These are phyloP conservation scores for Labyrinthula sp. DNA, from an alignment of 352 stramenopile species.

Conservation along the genomic window DNA sequence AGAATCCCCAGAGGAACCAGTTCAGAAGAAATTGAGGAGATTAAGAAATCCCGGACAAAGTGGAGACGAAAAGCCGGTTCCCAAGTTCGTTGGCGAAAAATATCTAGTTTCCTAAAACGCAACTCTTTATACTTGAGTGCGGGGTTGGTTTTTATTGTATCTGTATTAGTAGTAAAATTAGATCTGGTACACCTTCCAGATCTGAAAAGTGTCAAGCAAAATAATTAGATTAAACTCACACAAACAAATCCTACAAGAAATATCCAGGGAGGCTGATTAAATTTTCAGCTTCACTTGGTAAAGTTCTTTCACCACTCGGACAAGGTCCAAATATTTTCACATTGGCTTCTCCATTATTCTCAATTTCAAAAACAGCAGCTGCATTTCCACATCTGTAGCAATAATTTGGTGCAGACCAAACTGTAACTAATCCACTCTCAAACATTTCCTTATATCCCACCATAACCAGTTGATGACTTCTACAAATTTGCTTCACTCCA, in stretches of 20 bases:
- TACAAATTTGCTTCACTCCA: constrained; percentile 49
- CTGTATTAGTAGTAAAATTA: too few species aligned
- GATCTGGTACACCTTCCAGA: too few species aligned
- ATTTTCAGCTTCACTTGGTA: constrained; percentile 1
- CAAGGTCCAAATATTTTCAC: constrained; percentile 21
- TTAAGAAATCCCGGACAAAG: too few species aligned
- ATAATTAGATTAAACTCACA: too few species aligned
- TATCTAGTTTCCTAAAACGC: too few species aligned
- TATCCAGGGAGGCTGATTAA: constrained; percentile 9
- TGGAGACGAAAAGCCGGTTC: too few species aligned
- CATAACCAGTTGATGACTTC: constrained; percentile 59
- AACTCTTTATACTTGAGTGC: too few species aligned
- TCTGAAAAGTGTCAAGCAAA: too few species aligned
- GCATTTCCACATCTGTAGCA: constrained; percentile 64
- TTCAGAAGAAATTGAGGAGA: too few species aligned
- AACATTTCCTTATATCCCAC: constrained; percentile 67
- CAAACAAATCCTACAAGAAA: constrained; percentile 15
- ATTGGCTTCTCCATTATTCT: constrained; percentile 30
- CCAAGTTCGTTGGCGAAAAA: too few species aligned
- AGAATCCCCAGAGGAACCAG: too few species aligned
- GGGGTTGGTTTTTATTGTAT: too few species aligned
- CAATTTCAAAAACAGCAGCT: constrained; percentile 67
- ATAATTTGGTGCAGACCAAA: constrained; percentile 61
- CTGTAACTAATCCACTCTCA: constrained; percentile 58
- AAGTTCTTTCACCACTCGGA: constrained; percentile 8